Base-by-base conservation (phyloP, 2,329 filamentous ascomycete genomes). In the Colletotrichum simmondsii region DNA sequence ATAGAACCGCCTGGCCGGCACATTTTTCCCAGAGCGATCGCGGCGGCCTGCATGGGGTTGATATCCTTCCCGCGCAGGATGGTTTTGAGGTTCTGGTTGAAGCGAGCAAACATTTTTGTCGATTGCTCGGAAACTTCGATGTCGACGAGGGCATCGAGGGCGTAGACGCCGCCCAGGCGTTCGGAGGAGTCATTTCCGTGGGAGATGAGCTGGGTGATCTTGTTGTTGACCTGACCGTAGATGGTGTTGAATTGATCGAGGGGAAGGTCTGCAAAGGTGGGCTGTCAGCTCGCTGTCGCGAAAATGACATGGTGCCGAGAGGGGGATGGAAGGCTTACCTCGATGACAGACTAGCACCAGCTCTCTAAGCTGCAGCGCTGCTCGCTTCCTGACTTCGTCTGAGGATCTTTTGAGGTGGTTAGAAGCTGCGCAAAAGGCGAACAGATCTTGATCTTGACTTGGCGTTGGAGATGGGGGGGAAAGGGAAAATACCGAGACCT, bases 121-220 rank as follows among this genome's bases (percentile, higher is more conserved):
- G 94, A 95, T 28, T 94, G 91, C 84, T 99, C 97, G 77, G 98
- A 94, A 72, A 95, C 96, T 78, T 98, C 96, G 81, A 98, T 98
- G 81, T 98, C 95, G 82, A 98, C 96, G 67, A 99, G 91, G 70
- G 93, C 93, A 82, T 98, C 96, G 74, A 99, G 90, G 72, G 96
- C 96, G 78, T 97, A 93, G 74, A 99, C 93, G 65, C 97, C 97
- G 74, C 95, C 97, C 69, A 98, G 91, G 71, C 95, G 93, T 81
- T 99, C 97, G 77, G 92, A 92, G 5, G 94, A 93, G 81, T 98
- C 95, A 84, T 90, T 93, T 75, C 95, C 94, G 81, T 96, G 94
- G 60, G 95, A 92, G 74, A 97, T 95, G 76, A 98, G 83, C 52
- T 84, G 83, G 32, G 88, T 90, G 54, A 91, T 89, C 72, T 86